Base-by-base conservation (phyloP, 176 grass and related monocot species). In the Dactylis glomerata region DNA sequence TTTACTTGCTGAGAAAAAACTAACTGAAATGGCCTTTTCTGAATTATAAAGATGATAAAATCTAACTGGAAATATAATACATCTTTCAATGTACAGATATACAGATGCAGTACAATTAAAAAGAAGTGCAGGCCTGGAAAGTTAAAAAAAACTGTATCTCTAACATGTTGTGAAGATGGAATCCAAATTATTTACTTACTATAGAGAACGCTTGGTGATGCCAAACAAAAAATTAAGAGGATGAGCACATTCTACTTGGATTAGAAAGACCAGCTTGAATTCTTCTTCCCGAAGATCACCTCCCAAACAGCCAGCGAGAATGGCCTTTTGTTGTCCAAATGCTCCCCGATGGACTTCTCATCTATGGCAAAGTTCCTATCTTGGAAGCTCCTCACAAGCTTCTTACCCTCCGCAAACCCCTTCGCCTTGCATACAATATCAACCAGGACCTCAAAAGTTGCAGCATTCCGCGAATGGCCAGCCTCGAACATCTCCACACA, bases 261-360 rank as follows among this genome's bases (percentile, higher is more conserved):
- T 95, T 47, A 93, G 62, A 95, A 88, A 11, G 81, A 83, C 16
- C 83, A 37, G 30, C 51, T 72, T 5, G 86, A 73, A 20, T 78
- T 86, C 82, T 85, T 98, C 56, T 87, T 94, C 36, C 96, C 93
- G 66, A 99, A 96, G 54, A 99, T 94, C 15, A 70, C 91, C 69
- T 99, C 88, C 91, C 91, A 93, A 85, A 99, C 85, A 8, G 84
- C 47, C 1, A 77, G 86, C 5, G 86, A 88, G 83, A 99, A 96
- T 8, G 96, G 96, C 11, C 96, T 93, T 82, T 96, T 99, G 87
- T 88, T 99, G 83, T 99, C 88, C 89, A 99, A 87, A 70, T 99
- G 93, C 75, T 94, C 96, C 81, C 89, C 91, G 76, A 99, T 89
- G 30, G 93, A 91, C 71, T 88, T 91, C 73, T 99, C 93, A 83